Base-by-base conservation (phyloP, 1,284 basidiomycete genomes). In the Chondrostereum purpureum region DNA sequence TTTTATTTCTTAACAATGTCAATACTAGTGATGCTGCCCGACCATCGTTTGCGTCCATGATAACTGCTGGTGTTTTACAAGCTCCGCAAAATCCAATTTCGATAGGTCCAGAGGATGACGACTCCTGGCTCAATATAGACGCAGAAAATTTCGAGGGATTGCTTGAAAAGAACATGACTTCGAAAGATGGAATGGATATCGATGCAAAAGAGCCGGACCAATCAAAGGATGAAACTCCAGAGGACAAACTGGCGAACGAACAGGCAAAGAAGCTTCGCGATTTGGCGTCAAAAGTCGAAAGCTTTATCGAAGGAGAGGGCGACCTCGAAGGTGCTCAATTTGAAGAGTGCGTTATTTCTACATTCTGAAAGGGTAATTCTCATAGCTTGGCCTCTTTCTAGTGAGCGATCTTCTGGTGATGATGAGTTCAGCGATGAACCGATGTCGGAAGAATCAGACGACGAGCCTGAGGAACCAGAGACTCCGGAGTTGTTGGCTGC, bases 271-370 rank as follows among this genome's bases (percentile, higher is more conserved):
- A 76, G 45, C 64, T 97, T 37, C 78, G 80, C 53, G 74, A 78
- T 50, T 72, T 97, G 41, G 92, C 93, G 8, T 69, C 76, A 50
- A 89, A 91, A 61, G 88, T 97, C 0, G 83, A 90, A 57, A 71
- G 73, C 21, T 97, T 97, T 59, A 80, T 97, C 1, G 83, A 92
- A 53, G 91, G 88, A 1, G 67, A 92, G 59, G 93, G 93, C 4
- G 84, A 88, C 52, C 51, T 95, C 4, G 83, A 91, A 54, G 93
- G 93, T 1, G 93, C 91, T 0, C 65, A 73, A 50, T 94, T 97
- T 57, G 79, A 84, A 42, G 92, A 94, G 92, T 95, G 64, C 57
- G 88, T 68, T 8, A 43, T 34, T 21, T 44, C 43, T 50, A 18
- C 38, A 44, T 41, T 44, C 31, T 49, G 31, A 53, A 31, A 44